Conservation (phyloP, 768 basidiomycete genomes). For the Tulasnella sp. region DNA sequence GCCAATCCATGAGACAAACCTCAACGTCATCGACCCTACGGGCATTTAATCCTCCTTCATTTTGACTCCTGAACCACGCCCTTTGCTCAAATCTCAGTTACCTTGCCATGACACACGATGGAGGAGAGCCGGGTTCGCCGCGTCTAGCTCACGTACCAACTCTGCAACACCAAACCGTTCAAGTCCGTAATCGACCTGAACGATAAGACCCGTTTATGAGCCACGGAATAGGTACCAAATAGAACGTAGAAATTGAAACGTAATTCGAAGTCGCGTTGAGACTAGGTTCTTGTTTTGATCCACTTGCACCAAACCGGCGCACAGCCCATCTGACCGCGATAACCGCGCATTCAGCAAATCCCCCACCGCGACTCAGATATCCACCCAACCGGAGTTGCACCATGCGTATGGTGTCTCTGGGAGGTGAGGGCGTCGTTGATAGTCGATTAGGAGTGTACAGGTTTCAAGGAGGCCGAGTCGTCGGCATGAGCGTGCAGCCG, state of each 20-base stretch:
- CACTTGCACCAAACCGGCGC: too few relatives aligned
- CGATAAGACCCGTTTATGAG: slow-evolving; percentile 50
- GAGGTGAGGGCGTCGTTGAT: slow-evolving; percentile 52
- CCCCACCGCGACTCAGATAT: not conserved
- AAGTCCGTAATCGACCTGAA: slow-evolving; percentile 45
- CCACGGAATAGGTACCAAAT: slow-evolving; percentile 44
- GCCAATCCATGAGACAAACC: too few relatives aligned
- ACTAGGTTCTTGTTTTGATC: slow-evolving; percentile 50
- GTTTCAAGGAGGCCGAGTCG: slow-evolving; percentile 50
- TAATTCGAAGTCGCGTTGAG: slow-evolving; percentile 45
- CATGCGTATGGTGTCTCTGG: slow-evolving; percentile 47
- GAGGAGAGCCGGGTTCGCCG: slow-evolving; percentile 23
- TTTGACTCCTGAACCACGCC: too few relatives aligned
- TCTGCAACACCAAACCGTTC: slow-evolving; percentile 18
- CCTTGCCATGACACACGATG: slow-evolving; percentile 16
- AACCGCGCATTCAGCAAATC: too few relatives aligned
- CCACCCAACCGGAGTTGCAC: slow-evolving; percentile 48
- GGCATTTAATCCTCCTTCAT: too few relatives aligned
- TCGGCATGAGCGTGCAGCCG: slow-evolving; percentile 54
- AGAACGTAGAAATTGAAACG: slow-evolving; percentile 46
- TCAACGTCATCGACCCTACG: too few relatives aligned
- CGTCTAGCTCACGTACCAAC: not conserved
- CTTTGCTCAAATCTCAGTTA: not conserved
- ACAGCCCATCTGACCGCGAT: not conserved
- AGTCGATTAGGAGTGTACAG: slow-evolving; percentile 52